phyloP scores from a whole-genome alignment of 1,139 yeast genomes.

The Suhomyces taliae region DNA sequence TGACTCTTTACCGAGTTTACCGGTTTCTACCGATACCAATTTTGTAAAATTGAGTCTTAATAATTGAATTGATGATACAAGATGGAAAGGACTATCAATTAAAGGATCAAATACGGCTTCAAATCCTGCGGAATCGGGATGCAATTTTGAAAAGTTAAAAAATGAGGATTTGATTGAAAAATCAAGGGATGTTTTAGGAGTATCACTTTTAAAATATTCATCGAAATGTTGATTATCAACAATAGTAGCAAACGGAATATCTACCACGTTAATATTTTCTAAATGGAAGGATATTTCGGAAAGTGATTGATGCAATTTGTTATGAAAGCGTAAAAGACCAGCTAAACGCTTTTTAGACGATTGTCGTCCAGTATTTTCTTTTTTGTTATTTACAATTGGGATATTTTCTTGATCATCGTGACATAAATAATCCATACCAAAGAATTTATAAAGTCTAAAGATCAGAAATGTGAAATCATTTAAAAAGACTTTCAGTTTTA shows the following conservation, averaged over 20 bases:
- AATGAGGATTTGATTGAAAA: conserved; percentile 32
- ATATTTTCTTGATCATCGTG: background rate
- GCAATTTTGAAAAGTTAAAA: conserved; percentile 33
- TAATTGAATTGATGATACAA: conserved; percentile 46
- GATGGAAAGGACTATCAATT: conserved; percentile 54
- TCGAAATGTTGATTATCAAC: conserved; percentile 25
- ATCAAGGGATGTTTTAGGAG: conserved; percentile 31
- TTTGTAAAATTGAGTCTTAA: conserved; percentile 33
- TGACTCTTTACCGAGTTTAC: conserved; percentile 16
- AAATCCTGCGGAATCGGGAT: conserved; percentile 54
- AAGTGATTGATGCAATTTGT: conserved; percentile 15
- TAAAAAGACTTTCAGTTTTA: conserved; percentile 24
- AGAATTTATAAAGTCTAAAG: conserved; percentile 25
- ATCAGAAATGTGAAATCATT: conserved; percentile 30
- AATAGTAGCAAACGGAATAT: conserved; percentile 39
- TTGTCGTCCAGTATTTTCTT: background rate
- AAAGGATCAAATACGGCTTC: conserved; percentile 51
- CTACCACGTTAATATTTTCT: conserved; percentile 31
- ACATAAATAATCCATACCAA: conserved; percentile 2
- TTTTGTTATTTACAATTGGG: background rate
- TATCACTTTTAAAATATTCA: conserved; percentile 24
- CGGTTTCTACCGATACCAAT: conserved; percentile 10
- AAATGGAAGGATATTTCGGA: conserved; percentile 31
- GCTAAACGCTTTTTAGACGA: conserved; percentile 5
- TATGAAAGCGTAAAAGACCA: conserved; percentile 14